Percentiles rank a stretch among this genome's conserved stretches.
These are phyloP conservation scores for Megacollybia marginata DNA, from an alignment of 768 basidiomycete species.

Conservation along the genomic window DNA sequence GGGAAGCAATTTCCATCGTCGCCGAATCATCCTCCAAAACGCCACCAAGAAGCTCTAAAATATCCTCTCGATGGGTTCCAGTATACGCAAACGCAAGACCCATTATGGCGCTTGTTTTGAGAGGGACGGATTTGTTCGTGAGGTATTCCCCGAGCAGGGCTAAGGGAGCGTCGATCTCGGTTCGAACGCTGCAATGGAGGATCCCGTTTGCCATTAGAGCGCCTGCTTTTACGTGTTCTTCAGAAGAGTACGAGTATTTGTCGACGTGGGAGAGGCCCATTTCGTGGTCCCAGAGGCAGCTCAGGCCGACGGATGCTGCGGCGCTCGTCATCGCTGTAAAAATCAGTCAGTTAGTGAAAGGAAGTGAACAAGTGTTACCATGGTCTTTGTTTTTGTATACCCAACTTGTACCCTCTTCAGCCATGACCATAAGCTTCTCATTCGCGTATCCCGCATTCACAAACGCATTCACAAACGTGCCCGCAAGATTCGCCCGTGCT, in stretches of 20 bases:
- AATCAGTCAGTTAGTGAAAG: not conserved
- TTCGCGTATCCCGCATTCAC: constrained; percentile 99
- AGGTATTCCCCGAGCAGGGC: constrained; percentile 88
- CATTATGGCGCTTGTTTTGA: constrained; percentile 84
- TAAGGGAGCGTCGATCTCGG: constrained; percentile 88
- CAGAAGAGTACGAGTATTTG: constrained; percentile 93
- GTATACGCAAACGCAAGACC: constrained; percentile 93
- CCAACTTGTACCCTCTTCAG: constrained; percentile 95
- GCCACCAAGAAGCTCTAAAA: constrained; percentile 72
- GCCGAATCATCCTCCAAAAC: constrained; percentile 73
- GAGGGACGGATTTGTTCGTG: constrained; percentile 74
- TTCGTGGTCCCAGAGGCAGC: constrained; percentile 94
- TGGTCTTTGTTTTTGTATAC: constrained; percentile 99
- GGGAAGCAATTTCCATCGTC: constrained; percentile 83
- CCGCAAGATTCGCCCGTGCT: constrained; percentile 88
- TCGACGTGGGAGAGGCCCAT: constrained; percentile 91
- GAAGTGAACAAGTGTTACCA: constrained; percentile 38
- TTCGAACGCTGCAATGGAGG: constrained; percentile 80
- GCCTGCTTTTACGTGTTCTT: constrained; percentile 97
- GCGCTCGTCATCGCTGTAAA: constrained; percentile 88
- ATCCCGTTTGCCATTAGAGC: constrained; percentile 93
- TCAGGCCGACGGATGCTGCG: constrained; percentile 87
- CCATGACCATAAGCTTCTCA: constrained; percentile 96
- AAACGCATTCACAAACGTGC: constrained; percentile 97
- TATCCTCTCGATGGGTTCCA: constrained; percentile 86